Evolutionary conservation across 2,329 filamentous ascomycete species (phyloP).

Genomic region (Cytospora chrysosperma): DNA sequence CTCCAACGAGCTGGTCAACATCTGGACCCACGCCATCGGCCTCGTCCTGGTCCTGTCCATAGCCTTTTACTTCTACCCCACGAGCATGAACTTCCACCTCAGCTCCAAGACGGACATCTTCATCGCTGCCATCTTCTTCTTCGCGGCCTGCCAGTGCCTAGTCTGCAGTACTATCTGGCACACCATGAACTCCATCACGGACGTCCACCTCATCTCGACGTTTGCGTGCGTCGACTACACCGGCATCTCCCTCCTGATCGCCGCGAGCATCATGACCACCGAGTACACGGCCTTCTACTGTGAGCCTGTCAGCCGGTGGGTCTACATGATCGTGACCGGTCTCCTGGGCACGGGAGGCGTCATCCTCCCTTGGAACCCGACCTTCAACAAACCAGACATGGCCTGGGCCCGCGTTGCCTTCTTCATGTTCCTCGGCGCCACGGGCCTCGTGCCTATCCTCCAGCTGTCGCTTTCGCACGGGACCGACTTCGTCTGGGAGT

Average conservation of each 20-base stretch:
- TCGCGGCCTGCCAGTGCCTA: slow-evolving; percentile 91
- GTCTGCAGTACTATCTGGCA: slow-evolving; percentile 97
- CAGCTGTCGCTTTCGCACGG: slow-evolving; percentile 81
- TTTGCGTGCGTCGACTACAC: slow-evolving; percentile 99
- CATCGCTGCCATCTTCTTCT: slow-evolving; percentile 92
- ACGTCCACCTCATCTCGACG: slow-evolving; percentile 83
- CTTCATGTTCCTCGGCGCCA: slow-evolving; percentile 82
- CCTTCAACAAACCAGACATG: slow-evolving; percentile 90
- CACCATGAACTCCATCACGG: slow-evolving; percentile 96
- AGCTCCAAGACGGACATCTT: slow-evolving; percentile 87
- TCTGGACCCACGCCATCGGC: slow-evolving; percentile 93
- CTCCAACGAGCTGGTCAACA: slow-evolving; percentile 95
- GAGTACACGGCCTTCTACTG: slow-evolving; percentile 99
- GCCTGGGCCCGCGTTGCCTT: slow-evolving; percentile 90
- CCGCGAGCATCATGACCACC: slow-evolving; percentile 94
- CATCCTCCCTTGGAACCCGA: slow-evolving; percentile 92
- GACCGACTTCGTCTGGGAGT: slow-evolving; percentile 76
- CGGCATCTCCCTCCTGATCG: slow-evolving; percentile 90
- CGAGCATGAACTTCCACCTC: slow-evolving; percentile 78
- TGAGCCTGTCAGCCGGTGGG: slow-evolving; percentile 81
- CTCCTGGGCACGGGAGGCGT: slow-evolving; percentile 81
- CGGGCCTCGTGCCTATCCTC: slow-evolving; percentile 83
- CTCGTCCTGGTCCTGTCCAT: slow-evolving; percentile 83
- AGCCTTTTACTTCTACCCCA: slow-evolving; percentile 95
- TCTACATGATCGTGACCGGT: slow-evolving; percentile 81